Conservation (phyloP, 345 rosid species). For the Eutrema japonicum region DNA sequence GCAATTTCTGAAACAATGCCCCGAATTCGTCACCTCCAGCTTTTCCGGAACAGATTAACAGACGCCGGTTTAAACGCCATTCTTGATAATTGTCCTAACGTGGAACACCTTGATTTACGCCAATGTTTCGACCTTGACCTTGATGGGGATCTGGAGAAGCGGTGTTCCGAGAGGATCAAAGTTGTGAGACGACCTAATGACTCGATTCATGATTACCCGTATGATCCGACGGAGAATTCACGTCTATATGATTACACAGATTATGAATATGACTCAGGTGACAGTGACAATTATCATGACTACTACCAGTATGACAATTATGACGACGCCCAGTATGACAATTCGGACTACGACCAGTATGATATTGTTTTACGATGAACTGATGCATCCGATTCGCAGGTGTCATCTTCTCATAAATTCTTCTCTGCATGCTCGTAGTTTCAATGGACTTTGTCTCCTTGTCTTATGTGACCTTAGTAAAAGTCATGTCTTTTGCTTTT, state of each 20-base stretch:
- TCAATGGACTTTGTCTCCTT: too few relatives aligned
- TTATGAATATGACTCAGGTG: too few relatives aligned
- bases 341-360: too few relatives aligned
- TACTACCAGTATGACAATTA: too few relatives aligned
- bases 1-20: slow-evolving; percentile 69
- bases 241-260: slow-evolving; percentile 5
- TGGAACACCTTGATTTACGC: slow-evolving; percentile 23
- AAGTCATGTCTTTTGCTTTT: too few relatives aligned
- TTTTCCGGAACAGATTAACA: not conserved
- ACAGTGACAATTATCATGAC: too few relatives aligned
- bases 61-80: not conserved
- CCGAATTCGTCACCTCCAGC: slow-evolving; percentile 49
- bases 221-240: not conserved
- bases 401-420: too few relatives aligned
- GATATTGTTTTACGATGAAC: too few relatives aligned
- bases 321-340: too few relatives aligned
- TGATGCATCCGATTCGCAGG: too few relatives aligned
- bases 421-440: too few relatives aligned
- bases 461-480: too few relatives aligned
- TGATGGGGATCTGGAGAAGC: not conserved
- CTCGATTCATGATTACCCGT: slow-evolving; percentile 51
- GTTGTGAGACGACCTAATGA: not conserved
- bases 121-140: not conserved
- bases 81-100: slow-evolving; percentile 1
- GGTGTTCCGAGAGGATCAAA: slow-evolving; percentile 25